These are phyloP conservation scores for Prunus mume DNA, from an alignment of 306 rosid genomes.

Conservation along the genomic window DNA sequence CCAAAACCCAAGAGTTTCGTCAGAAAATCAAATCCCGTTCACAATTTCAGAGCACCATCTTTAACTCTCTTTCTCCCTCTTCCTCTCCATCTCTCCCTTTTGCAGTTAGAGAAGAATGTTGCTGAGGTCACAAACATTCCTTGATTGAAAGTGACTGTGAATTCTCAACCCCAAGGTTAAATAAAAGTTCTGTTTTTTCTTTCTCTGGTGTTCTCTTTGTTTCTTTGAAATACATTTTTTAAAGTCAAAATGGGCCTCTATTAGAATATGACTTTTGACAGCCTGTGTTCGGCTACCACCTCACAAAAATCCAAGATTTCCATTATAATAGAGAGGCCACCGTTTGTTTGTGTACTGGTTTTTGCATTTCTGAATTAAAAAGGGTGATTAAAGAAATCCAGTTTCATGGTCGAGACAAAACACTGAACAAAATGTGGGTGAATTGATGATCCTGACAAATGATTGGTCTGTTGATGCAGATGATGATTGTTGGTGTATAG, in stretches of 20 bases:
- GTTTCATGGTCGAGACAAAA: constrained; percentile 26
- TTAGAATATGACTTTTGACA: constrained; percentile 67
- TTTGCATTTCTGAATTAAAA: constrained; percentile 31
- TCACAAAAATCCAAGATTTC: constrained; percentile 56
- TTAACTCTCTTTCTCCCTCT: constrained; percentile 27
- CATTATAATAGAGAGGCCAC: constrained; percentile 47
- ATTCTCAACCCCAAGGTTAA: constrained; percentile 37
- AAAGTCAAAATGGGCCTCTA: constrained; percentile 18
- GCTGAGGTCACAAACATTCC: constrained; percentile 36
- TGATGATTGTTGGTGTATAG: constrained; percentile 51
- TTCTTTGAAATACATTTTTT: neutral
- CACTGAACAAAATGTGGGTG: constrained; percentile 22
- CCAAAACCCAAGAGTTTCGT: constrained; percentile 21
- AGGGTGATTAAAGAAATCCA: constrained; percentile 14
- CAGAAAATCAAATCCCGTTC: constrained; percentile 33
- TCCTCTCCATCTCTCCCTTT: constrained; percentile 22
- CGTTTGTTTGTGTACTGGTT: constrained; percentile 36
- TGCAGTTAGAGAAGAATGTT: constrained; percentile 44
- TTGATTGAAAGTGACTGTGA: constrained; percentile 28
- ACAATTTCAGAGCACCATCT: constrained; percentile 21
- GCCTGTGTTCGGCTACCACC: constrained; percentile 75
- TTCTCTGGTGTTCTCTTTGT: neutral
- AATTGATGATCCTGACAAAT: constrained; percentile 37
- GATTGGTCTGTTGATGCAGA: constrained; percentile 65
- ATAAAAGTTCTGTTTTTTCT: neutral